These are phyloP conservation scores for Trichosporon sp. DNA, from an alignment of 1,284 basidiomycete species.

Conservation along the genomic window DNA sequence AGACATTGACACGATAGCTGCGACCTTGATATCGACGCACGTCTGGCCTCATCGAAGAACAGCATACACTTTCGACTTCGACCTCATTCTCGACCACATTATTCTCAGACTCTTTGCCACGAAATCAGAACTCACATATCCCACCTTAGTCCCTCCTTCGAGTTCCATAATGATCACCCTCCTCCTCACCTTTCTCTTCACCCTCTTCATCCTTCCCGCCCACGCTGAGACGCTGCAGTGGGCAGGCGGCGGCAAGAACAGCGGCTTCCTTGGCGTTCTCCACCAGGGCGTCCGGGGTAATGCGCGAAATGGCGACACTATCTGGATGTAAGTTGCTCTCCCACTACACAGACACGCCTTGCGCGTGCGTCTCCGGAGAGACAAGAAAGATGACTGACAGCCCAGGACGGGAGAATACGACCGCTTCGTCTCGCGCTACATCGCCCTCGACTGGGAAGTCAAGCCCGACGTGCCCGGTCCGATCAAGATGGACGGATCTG, in stretches of 20 bases:
- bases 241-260: background rate
- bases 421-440: background rate
- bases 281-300: background rate
- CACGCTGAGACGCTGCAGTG: background rate
- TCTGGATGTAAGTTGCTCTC: background rate
- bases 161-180: background rate
- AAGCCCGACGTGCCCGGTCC: background rate
- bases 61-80: too few relatives aligned
- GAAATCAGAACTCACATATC: background rate
- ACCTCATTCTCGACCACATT: too few relatives aligned
- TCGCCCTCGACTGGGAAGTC: background rate
- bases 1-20: too few relatives aligned
- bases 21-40: too few relatives aligned
- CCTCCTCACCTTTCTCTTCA: background rate
- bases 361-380: background rate
- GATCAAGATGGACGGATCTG: background rate
- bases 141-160: too few relatives aligned
- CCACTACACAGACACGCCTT: background rate
- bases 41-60: too few relatives aligned
- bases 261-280: background rate
- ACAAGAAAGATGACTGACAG: background rate
- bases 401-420: background rate
- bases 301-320: background rate
- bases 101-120: background rate
- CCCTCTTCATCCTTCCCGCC: background rate